A percentile compares a stretch with the other conserved stretches of the same genome.
phyloP scores from a whole-genome alignment of 805 yeast genomes.

The Kluyveromyces nonfermentans region DNA sequence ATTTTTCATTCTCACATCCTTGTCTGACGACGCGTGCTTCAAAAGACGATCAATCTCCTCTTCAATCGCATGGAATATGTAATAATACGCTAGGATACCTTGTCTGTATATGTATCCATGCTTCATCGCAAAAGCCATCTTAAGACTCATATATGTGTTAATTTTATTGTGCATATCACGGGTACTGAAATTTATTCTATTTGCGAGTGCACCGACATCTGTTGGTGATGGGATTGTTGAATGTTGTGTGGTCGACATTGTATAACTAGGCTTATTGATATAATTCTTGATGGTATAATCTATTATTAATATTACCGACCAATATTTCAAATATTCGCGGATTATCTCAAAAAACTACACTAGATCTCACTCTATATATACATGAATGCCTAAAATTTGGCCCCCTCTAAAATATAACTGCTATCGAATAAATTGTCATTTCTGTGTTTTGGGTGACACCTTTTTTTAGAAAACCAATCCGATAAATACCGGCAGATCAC shows the following conservation, averaged over 20 bases:
- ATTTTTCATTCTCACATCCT: constrained; percentile 36
- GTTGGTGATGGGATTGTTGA: constrained; percentile 58
- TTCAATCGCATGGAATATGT: constrained; percentile 59
- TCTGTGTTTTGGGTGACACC: not conserved
- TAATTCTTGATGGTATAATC: not conserved
- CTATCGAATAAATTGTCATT: not conserved
- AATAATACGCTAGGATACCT: constrained; percentile 67
- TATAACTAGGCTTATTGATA: constrained; percentile 1
- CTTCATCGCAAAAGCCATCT: constrained; percentile 65
- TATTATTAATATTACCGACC: too few species aligned
- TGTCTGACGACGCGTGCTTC: constrained; percentile 48
- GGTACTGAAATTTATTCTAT: constrained; percentile 68
- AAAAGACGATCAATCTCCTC: constrained; percentile 38
- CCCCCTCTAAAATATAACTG: not conserved
- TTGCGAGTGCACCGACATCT: constrained; percentile 78
- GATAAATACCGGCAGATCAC: constrained; percentile 2
- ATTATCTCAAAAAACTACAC: too few species aligned
- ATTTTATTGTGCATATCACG: constrained; percentile 57
- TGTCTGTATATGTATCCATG: constrained; percentile 73
- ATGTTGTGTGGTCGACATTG: constrained; percentile 5
- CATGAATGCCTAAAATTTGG: not conserved
- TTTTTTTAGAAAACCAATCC: not conserved
- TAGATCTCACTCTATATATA: not conserved
- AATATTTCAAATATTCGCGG: too few species aligned
- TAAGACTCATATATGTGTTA: constrained; percentile 57